phyloP scores from a whole-genome alignment of 106 monocot species.

The Triglochin maritima region DNA sequence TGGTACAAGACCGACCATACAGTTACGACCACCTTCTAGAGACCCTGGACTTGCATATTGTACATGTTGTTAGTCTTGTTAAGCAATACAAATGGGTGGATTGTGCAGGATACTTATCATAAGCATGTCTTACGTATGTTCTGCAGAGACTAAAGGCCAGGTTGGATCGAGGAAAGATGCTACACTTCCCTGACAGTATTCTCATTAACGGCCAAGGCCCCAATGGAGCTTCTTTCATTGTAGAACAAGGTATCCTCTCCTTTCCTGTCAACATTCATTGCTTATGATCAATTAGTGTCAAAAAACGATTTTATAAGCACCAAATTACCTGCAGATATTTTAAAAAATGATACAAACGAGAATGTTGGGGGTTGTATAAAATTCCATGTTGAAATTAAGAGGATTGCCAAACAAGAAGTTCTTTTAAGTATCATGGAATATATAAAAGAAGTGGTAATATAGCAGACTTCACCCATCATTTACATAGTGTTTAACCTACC shows the following conservation, averaged over 20 bases:
- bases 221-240: slow-evolving; percentile 7
- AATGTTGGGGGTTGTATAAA: no score
- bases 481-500: no score
- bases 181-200: slow-evolving; percentile 10
- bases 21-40: not conserved
- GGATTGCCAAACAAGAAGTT: no score
- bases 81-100: not conserved
- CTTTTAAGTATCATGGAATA: no score
- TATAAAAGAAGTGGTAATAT: no score
- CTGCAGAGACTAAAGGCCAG: slow-evolving; percentile 6
- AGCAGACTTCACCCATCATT: no score
- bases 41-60: no score
- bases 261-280: not conserved
- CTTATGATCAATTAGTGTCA: not conserved
- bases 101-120: not conserved
- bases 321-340: no score
- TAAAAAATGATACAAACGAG: no score
- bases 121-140: not conserved
- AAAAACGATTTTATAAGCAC: not conserved
- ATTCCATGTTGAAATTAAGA: no score
- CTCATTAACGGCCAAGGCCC: slow-evolving; percentile 19
- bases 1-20: slow-evolving; percentile 22
- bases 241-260: slow-evolving; percentile 9
- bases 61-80: not conserved
- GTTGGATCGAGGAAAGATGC: slow-evolving; percentile 11